Evolutionary conservation across 148 eudicot genomes (phyloP), one percentile per base, ranked within the genome.

Genomic region (Spergularia bocconei): DNA sequence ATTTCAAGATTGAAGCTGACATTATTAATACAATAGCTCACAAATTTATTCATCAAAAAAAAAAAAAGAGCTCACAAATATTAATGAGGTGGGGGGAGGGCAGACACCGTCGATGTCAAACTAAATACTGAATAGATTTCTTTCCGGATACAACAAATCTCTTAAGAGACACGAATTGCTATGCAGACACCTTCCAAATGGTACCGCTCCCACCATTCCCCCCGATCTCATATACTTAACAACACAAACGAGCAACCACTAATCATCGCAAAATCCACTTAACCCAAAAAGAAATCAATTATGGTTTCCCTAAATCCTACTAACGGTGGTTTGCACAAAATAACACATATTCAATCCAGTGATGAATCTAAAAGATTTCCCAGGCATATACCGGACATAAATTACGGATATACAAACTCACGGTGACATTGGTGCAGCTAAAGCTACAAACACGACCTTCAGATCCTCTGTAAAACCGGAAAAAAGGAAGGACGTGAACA

Each of bases 401-500:
- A 55, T 21, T 15, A 20, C 54, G 33, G 65, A 58, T 9, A 71
- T 6, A 39, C 41, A 55, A 70, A 83, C 91, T 79, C 72, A 91
- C 97, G 76, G 97, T 91, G 75, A 94, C 97, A 78, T 91, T 91
- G 36, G 97, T 91, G 71, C 97, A 91, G 72, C 97, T 91, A 67
- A 91, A 91, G 91, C 94, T 91, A 84, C 91, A 88, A 65, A 91
- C 78, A 13, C 89, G 88, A 44, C 97, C 97, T 61, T 87, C 88
- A 75, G 91, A 87, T 8, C 97, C 97, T 85, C 94, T 87, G 75
- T 91, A 91, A 78, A 91, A 91, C 44, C 94, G 89, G 67, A 91
- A 91, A 85, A 91, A 91, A 38, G 97, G 97, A 25, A 91, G 94
- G 71, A 91, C 97, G 75, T 91, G 97, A n/a, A 91, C 94, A 20